Evolutionary conservation across 192 early-diverging fungal species (phyloP).

Genomic region (Backusella liffmaniae): DNA sequence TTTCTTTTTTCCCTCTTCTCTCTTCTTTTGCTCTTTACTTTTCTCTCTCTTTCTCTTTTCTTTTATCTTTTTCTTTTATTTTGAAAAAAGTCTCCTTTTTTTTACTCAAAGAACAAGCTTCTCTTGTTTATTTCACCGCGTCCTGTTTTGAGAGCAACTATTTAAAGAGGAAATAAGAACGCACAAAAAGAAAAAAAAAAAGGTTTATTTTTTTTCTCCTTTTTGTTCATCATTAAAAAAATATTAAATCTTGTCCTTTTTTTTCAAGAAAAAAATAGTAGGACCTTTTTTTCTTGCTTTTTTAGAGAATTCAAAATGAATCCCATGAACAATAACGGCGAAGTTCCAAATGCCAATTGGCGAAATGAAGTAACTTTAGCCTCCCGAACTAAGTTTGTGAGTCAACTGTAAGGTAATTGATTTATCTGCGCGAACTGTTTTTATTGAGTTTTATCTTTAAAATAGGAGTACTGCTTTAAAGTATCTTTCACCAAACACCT

Average conservation of each 20-base stretch:
- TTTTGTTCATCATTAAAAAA: not conserved
- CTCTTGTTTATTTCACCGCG: not conserved
- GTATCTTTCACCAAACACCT: slow-evolving; percentile 21
- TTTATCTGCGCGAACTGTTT: not conserved
- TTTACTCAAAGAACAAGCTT: not conserved
- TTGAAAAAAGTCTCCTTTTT: not conserved
- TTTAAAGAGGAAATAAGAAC: not conserved
- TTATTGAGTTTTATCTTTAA: slow-evolving; percentile 9
- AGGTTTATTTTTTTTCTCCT: not conserved
- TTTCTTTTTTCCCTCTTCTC: not conserved
- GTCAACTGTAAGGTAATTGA: slow-evolving; percentile 22
- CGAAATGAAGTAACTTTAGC: slow-evolving; percentile 19
- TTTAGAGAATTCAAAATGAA: slow-evolving; percentile 1
- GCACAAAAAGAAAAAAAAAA: not conserved
- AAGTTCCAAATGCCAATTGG: slow-evolving; percentile 15
- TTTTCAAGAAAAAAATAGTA: not conserved
- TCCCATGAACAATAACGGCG: not conserved
- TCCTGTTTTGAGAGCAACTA: not conserved
- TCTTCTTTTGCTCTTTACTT: not conserved
- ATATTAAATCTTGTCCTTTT: not conserved
- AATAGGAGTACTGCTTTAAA: slow-evolving; percentile 26
- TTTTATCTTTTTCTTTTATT: not conserved
- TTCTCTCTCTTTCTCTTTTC: not conserved
- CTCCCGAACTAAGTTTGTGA: slow-evolving; percentile 19
- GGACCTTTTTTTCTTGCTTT: not conserved